Conservation (phyloP, 1,284 basidiomycete genomes). For the Chalciporus sp. region DNA sequence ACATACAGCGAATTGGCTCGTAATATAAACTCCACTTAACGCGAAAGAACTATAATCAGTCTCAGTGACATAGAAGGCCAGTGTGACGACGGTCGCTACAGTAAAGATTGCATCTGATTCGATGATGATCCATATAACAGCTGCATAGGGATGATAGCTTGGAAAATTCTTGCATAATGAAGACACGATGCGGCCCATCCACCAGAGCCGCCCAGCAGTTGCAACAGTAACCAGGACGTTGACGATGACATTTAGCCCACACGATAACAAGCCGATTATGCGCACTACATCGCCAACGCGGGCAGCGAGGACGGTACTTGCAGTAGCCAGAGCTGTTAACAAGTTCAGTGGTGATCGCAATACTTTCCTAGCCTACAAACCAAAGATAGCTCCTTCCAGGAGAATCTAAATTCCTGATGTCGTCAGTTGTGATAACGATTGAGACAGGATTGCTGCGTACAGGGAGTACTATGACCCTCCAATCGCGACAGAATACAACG, state of each 20-base stretch:
- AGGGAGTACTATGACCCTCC: neutral
- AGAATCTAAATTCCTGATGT: too few species aligned
- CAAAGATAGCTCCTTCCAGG: too few species aligned
- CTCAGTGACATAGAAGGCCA: neutral
- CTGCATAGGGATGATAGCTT: neutral
- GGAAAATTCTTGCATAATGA: neutral
- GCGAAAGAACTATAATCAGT: too few species aligned
- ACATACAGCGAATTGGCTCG: too few species aligned
- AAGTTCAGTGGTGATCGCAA: too few species aligned
- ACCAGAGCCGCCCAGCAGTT: constrained; percentile 1
- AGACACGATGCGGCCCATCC: neutral
- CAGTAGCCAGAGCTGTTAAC: too few species aligned
- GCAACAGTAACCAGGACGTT: neutral
- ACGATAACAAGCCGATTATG: neutral
- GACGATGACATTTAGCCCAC: neutral
- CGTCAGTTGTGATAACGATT: too few species aligned
- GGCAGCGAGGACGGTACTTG: neutral
- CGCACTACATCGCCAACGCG: neutral
- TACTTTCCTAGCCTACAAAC: too few species aligned
- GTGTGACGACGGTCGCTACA: neutral
- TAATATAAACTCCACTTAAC: too few species aligned
- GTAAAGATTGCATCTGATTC: constrained; percentile 5
- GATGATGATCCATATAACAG: constrained; percentile 1
- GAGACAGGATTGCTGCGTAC: too few species aligned
- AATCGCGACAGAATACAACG: neutral